Base-by-base conservation (phyloP, 805 yeast genomes). In the Wickerhamomyces chambardii region DNA sequence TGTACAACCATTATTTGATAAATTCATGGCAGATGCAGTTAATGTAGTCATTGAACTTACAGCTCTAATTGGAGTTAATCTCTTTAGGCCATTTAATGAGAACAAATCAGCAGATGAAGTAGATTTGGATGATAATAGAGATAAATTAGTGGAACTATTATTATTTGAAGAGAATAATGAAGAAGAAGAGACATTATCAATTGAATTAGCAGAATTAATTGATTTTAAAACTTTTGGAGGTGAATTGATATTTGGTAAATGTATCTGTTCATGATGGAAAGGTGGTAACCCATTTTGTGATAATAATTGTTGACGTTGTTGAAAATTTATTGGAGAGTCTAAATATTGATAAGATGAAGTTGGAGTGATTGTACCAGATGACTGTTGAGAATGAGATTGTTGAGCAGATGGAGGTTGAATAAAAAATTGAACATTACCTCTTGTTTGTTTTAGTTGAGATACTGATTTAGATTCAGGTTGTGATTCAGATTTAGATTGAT, bases 61-160 rank as follows among this genome's bases (percentile, higher is more conserved):
- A 40, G 50, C 35, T 27, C 54, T 17, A 14, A 64, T 46, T 10
- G 74, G 75, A 1, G 74, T 68, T 69, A 69, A 58, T 39, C 56
- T 40, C 33, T 51, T 47, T 32, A 51, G 26, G 14, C 37, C 44
- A 30, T 38, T 24, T 28, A 51, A 17, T 0, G 56, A 50, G 17
- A 42, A 37, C n/a, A 51, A 34, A 2, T 55, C 50, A 2, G 53
- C 49, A 6, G 50, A 36, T 2, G 56, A 50, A 36, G 40, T 50
- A 10, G 56, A 51, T 28, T 51, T 51, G 14, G 55, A 46, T 0
- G 56, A 47, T 5, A 45, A 28, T 5, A 41, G 53, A n/a, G 53
- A 45, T 16, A 48, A 22, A 29, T 41, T 48, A 6, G 50, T 43
- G 4, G 53, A 48, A 4, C 54, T 48, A 36, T 44, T 50, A 34